phyloP scores from a whole-genome alignment of 2,329 filamentous ascomycete genomes.

The Coniochaeta sp. region DNA sequence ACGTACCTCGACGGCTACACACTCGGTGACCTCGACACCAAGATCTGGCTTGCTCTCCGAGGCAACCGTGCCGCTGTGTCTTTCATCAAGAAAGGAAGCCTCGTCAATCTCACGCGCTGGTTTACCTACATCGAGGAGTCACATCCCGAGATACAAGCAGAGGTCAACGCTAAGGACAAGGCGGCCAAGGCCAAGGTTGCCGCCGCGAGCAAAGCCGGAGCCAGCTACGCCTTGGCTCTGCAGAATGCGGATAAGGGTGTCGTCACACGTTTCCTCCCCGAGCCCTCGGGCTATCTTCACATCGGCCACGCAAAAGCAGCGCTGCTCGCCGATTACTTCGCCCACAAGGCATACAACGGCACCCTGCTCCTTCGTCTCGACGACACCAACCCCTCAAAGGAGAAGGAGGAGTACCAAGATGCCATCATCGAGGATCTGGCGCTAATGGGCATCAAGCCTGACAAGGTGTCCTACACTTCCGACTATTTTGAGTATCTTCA shows the following conservation, averaged over 20 bases:
- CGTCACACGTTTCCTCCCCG: conserved; percentile 85
- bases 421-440: conserved; percentile 86
- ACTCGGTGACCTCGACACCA: conserved; percentile 68
- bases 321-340: conserved; percentile 86
- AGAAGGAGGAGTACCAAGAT: conserved; percentile 95
- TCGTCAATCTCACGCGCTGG: conserved; percentile 77
- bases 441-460: conserved; percentile 86
- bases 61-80: conserved; percentile 78
- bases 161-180: conserved; percentile 62
- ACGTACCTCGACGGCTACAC: conserved; percentile 79
- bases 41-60: conserved; percentile 76
- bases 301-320: conserved; percentile 79
- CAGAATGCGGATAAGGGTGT: conserved; percentile 82
- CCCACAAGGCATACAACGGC: conserved; percentile 86
- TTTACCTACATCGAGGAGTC: conserved; percentile 77
- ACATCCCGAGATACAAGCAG: conserved; percentile 67
- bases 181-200: conserved; percentile 62
- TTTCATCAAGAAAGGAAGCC: conserved; percentile 69
- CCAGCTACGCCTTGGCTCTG: conserved; percentile 82
- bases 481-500: conserved; percentile 95
- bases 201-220: conserved; percentile 66
- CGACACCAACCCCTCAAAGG: conserved; percentile 94
- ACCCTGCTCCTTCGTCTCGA: conserved; percentile 89
- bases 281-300: conserved; percentile 92
- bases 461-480: conserved; percentile 80